Evolutionary conservation across 2,329 filamentous ascomycete species (phyloP).

Genomic region (Calonectria multiphialidica): DNA sequence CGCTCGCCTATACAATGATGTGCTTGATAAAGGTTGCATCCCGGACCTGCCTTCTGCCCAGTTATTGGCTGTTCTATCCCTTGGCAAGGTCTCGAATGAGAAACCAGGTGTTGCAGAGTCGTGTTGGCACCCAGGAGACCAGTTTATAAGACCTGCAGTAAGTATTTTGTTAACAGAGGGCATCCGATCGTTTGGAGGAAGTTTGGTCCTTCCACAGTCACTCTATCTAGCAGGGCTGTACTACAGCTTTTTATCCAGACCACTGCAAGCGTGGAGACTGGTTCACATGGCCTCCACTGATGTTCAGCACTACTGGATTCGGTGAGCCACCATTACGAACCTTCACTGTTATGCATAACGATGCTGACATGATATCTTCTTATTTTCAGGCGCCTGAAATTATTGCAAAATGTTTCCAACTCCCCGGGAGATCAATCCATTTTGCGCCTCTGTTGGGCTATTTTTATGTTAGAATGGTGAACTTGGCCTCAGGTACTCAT

Average conservation of each 20-base stretch:
- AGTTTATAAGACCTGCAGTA: conserved; percentile 30
- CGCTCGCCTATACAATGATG: conserved; percentile 15
- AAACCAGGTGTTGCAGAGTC: conserved; percentile 26
- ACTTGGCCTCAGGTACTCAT: fast-evolving
- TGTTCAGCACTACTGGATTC: conserved; percentile 38
- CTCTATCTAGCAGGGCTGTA: conserved; percentile 33
- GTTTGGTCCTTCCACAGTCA: conserved; percentile 31
- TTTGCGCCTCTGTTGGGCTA: conserved; percentile 33
- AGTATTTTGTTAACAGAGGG: conserved; percentile 28
- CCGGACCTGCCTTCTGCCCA: conserved; percentile 29
- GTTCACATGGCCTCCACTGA: conserved; percentile 38
- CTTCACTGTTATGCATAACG: neutral
- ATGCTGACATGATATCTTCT: fast-evolving
- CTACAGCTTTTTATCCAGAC: conserved; percentile 36
- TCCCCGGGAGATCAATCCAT: conserved; percentile 35
- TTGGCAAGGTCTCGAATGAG: conserved; percentile 28
- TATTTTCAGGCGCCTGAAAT: conserved; percentile 20
- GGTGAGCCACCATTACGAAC: neutral
- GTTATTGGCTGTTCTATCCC: conserved; percentile 24
- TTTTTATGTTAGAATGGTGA: conserved; percentile 34
- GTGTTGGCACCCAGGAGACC: conserved; percentile 25
- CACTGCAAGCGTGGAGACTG: conserved; percentile 33
- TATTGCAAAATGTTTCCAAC: conserved; percentile 21
- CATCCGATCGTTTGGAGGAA: conserved; percentile 30
- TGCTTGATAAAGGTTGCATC: conserved; percentile 1